Evolutionary conservation across 768 basidiomycete species (phyloP).

Genomic region (Epithele typhae): DNA sequence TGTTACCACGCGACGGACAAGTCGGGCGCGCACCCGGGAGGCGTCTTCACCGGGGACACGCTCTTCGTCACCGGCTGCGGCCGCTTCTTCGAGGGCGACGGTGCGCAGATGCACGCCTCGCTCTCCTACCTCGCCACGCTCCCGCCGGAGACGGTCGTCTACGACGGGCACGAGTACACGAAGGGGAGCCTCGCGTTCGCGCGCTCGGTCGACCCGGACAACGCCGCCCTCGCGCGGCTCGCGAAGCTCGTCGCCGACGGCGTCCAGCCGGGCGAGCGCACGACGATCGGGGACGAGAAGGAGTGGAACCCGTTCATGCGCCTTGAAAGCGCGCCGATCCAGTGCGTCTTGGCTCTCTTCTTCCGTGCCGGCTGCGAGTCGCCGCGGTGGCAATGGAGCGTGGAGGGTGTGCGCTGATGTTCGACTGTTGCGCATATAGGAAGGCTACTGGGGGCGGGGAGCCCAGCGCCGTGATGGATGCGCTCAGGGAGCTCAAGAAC

Average conservation of each 20-base stretch:
- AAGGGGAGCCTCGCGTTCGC: slow-evolving; percentile 69
- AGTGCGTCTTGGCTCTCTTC: slow-evolving; percentile 38
- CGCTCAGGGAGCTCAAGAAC: slow-evolving; percentile 82
- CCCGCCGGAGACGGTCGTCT: slow-evolving; percentile 76
- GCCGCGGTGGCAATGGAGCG: no score
- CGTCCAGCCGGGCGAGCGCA: slow-evolving; percentile 67
- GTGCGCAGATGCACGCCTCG: slow-evolving; percentile 75
- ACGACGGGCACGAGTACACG: slow-evolving; percentile 94
- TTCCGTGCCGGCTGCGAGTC: background rate
- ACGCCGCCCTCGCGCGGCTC: slow-evolving; percentile 56
- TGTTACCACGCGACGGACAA: slow-evolving; percentile 68
- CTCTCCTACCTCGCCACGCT: slow-evolving; percentile 66
- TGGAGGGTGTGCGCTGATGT: background rate
- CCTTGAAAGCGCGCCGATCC: slow-evolving; percentile 53
- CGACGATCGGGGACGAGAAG: slow-evolving; percentile 92
- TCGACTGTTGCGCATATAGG: slow-evolving; percentile 31
- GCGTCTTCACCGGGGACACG: slow-evolving; percentile 93
- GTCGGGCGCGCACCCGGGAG: slow-evolving; percentile 52
- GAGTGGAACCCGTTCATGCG: slow-evolving; percentile 96
- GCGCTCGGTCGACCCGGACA: slow-evolving; percentile 57
- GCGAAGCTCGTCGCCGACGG: slow-evolving; percentile 54
- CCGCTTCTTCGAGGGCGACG: slow-evolving; percentile 89
- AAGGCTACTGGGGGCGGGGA: slow-evolving; percentile 40
- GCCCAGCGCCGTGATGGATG: slow-evolving; percentile 63
- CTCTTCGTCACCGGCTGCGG: slow-evolving; percentile 88